Evolutionary conservation across 306 rosid species (phyloP).

Genomic region (Arachis stenosperma): DNA sequence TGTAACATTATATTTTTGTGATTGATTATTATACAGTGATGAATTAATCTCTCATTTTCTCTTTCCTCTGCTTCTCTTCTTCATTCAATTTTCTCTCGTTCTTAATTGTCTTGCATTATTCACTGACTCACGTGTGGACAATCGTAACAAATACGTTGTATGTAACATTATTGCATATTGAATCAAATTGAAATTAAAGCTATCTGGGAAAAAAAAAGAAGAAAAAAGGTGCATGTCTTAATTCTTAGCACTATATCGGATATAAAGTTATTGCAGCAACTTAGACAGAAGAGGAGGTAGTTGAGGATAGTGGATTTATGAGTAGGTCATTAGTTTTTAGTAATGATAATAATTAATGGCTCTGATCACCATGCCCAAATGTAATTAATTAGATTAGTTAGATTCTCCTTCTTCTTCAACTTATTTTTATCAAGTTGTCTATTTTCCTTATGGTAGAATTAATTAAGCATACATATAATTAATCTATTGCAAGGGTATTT

Average conservation of each 20-base stretch:
- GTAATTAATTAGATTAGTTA: not conserved
- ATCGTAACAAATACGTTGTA: conserved; percentile 20
- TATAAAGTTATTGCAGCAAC: conserved; percentile 3
- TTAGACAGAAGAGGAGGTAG: conserved; percentile 3
- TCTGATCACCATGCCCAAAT: conserved; percentile 2
- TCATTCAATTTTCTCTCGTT: too few species aligned
- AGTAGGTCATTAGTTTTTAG: conserved; percentile 36
- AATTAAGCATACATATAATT: too few species aligned
- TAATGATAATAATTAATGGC: conserved; percentile 21
- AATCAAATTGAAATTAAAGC: not conserved
- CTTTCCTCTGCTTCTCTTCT: too few species aligned
- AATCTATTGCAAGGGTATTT: too few species aligned
- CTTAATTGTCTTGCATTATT: conserved; percentile 2
- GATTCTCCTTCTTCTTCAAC: not conserved
- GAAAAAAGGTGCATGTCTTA: not conserved
- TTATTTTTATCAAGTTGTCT: not conserved
- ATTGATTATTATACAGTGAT: too few species aligned
- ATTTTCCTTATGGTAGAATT: too few species aligned
- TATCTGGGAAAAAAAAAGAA: not conserved
- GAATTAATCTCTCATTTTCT: too few species aligned
- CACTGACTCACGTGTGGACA: not conserved
- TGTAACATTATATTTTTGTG: too few species aligned
- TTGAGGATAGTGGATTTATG: conserved; percentile 37
- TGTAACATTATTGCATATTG: not conserved
- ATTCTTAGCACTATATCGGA: conserved; percentile 27